phyloP scores from a whole-genome alignment of 352 stramenopile genomes.

The Blastocystis sp. region DNA sequence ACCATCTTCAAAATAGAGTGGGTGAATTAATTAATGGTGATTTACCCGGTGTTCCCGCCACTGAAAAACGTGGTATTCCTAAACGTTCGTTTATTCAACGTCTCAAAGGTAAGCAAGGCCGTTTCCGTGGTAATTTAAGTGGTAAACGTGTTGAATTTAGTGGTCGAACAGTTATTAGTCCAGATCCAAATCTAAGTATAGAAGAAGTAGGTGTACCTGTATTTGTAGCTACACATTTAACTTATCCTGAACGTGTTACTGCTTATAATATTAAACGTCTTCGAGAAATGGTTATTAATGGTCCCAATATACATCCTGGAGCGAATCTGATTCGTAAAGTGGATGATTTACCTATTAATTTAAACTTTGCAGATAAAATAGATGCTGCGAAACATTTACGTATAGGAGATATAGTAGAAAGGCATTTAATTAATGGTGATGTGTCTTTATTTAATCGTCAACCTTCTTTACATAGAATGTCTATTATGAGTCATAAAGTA shows the following conservation, averaged over 20 bases:
- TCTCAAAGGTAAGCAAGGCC: constrained; percentile 84
- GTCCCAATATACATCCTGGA: constrained; percentile 73
- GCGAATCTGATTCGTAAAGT: constrained; percentile 59
- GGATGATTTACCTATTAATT: constrained; percentile 44
- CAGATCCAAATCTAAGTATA: constrained; percentile 87
- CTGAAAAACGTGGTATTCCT: constrained; percentile 68
- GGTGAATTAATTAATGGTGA: constrained; percentile 95
- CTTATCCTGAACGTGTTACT: constrained; percentile 85
- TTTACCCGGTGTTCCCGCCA: constrained; percentile 76
- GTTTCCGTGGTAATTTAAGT: constrained; percentile 91
- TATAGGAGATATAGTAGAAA: constrained; percentile 90
- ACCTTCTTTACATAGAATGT: constrained; percentile 95
- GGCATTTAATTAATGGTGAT: constrained; percentile 94
- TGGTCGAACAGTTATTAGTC: constrained; percentile 91
- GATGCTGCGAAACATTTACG: constrained; percentile 72
- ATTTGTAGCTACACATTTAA: constrained; percentile 85
- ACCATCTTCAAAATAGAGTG: constrained; percentile 85
- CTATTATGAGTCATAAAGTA: constrained; percentile 83
- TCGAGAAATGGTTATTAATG: constrained; percentile 71
- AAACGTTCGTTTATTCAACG: constrained; percentile 88
- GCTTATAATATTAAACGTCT: constrained; percentile 91
- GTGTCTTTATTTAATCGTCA: constrained; percentile 99
- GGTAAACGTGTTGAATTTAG: constrained; percentile 98
- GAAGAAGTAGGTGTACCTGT: constrained; percentile 76
- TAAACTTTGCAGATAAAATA: constrained; percentile 76